Evolutionary conservation across 2,329 filamentous ascomycete species (phyloP).

Genomic region (Ascosphaera pollenicola): DNA sequence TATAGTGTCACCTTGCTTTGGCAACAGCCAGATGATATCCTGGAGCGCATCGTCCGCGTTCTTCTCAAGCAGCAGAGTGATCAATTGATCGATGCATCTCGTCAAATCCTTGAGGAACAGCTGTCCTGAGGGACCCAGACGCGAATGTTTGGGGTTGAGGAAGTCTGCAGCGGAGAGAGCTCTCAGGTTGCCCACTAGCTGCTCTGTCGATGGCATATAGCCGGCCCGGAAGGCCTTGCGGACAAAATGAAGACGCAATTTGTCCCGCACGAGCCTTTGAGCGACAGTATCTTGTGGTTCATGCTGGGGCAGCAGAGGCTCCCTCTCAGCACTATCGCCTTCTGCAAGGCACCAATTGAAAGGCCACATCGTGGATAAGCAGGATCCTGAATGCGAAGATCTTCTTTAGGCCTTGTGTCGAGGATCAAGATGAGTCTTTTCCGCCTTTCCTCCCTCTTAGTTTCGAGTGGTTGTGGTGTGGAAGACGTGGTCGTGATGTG

Average conservation of each 20-base stretch:
- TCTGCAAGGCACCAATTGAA: background rate
- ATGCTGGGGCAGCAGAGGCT: conserved; percentile 67
- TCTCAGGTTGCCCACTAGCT: conserved; percentile 57
- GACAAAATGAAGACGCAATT: conserved; percentile 89
- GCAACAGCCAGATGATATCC: conserved; percentile 71
- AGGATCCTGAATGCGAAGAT: background rate
- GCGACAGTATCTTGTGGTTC: conserved; percentile 36
- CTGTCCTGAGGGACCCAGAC: conserved; percentile 57
- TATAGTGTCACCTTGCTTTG: conserved; percentile 22
- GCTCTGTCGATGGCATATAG: conserved; percentile 82
- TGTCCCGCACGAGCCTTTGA: conserved; percentile 61
- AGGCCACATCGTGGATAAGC: background rate
- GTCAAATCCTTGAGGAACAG: conserved; percentile 49
- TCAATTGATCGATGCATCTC: conserved; percentile 56
- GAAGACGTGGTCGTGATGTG: too few relatives aligned
- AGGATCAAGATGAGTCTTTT: too few relatives aligned
- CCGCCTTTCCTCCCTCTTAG: too few relatives aligned
- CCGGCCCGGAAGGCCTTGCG: conserved; percentile 57
- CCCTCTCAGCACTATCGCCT: conserved; percentile 36
- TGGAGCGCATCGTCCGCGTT: conserved; percentile 72
- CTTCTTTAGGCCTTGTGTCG: too few relatives aligned
- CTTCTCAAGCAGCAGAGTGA: conserved; percentile 62
- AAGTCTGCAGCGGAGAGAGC: conserved; percentile 57
- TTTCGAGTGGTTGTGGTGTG: too few relatives aligned
- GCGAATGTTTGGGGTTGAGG: conserved; percentile 50